These are phyloP conservation scores for Candida easanensis DNA, from an alignment of 805 yeast genomes.

Conservation along the genomic window DNA sequence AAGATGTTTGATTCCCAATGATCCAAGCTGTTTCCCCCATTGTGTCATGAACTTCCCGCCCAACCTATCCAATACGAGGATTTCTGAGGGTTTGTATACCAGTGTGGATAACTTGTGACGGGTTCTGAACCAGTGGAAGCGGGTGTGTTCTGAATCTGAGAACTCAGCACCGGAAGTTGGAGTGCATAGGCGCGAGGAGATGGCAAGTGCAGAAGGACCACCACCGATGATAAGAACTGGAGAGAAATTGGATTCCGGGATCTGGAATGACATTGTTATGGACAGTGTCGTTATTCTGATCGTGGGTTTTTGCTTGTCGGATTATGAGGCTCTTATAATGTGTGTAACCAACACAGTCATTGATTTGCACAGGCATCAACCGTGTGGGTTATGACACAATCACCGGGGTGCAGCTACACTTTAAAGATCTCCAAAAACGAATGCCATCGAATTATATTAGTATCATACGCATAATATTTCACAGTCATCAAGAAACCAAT, in stretches of 20 bases:
- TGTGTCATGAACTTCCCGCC: constrained; percentile 35
- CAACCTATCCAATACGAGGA: background rate
- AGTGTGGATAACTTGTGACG: background rate
- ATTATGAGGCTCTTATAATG: too few relatives aligned
- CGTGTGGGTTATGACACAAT: background rate
- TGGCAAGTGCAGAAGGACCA: constrained; percentile 44
- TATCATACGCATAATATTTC: too few relatives aligned
- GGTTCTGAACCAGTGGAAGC: constrained; percentile 40
- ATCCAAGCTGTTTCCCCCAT: constrained; percentile 42
- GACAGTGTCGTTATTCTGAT: too few relatives aligned
- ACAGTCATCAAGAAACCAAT: background rate
- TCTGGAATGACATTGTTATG: background rate
- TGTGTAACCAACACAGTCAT: too few relatives aligned
- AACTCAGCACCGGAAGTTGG: constrained; percentile 39
- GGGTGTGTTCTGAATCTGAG: constrained; percentile 46
- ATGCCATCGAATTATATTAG: too few relatives aligned
- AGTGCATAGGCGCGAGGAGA: constrained; percentile 41
- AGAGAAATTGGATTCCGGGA: constrained; percentile 25
- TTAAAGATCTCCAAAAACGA: too few relatives aligned
- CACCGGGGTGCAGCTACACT: background rate
- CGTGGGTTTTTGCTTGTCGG: too few relatives aligned
- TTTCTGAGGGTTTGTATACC: background rate
- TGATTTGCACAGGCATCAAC: too few relatives aligned
- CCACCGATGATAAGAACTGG: constrained; percentile 44
- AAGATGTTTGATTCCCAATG: constrained; percentile 40